Conservation (phyloP, 768 basidiomycete genomes). For the Favolaschia claudopus region DNA sequence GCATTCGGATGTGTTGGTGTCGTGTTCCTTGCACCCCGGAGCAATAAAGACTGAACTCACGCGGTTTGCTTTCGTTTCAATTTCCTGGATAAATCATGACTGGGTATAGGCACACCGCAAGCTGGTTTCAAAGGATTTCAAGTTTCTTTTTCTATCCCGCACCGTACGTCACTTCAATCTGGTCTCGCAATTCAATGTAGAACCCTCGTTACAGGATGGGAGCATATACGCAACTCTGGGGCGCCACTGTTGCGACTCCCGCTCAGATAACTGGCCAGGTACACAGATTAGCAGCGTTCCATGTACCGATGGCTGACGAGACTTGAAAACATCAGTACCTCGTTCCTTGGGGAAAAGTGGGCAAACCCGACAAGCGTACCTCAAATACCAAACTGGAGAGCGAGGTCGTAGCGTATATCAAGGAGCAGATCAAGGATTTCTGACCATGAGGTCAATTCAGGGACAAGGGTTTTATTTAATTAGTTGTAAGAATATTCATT, state of each 20-base stretch:
- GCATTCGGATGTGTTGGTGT: constrained; percentile 37
- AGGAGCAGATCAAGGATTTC: constrained; percentile 1
- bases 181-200: not conserved
- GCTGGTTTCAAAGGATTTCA: not conserved
- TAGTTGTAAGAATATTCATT: no score
- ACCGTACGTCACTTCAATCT: not conserved
- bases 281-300: no score
- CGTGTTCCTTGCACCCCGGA: constrained; percentile 39
- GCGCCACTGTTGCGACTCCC: constrained; percentile 3
- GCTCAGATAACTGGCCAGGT: constrained; percentile 7
- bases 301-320: not conserved
- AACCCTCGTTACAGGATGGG: not conserved
- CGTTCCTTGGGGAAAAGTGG: constrained; percentile 43
- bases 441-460: no score
- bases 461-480: no score
- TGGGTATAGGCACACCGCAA: not conserved
- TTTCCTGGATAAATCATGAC: not conserved
- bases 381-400: constrained; percentile 39
- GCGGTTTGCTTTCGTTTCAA: not conserved
- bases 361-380: constrained; percentile 30
- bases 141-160: not conserved
- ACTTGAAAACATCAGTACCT: constrained; percentile 39
- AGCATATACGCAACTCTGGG: constrained; percentile 15
- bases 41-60: constrained; percentile 25
- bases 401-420: constrained; percentile 32